A percentile compares a stretch with the other conserved stretches of the same genome.
These are phyloP conservation scores for Ammopiptanthus mongolicus DNA, from an alignment of 306 rosid genomes.

Conservation along the genomic window DNA sequence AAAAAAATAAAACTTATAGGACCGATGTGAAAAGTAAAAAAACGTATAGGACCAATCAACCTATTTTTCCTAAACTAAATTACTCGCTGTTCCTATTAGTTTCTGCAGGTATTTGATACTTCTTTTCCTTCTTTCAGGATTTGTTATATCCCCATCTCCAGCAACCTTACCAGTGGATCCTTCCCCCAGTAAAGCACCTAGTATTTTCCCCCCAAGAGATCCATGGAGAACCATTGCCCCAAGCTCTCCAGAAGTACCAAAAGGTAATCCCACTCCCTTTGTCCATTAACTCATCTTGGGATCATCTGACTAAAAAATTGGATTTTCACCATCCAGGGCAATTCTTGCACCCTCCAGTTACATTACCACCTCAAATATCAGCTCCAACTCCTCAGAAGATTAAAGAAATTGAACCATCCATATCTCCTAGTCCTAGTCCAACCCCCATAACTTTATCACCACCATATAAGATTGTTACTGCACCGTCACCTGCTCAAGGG, in stretches of 20 bases:
- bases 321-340: slow-evolving; percentile 47
- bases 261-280: slow-evolving; percentile 41
- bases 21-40: too few species aligned
- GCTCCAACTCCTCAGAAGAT: slow-evolving; percentile 35
- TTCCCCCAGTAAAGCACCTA: slow-evolving; percentile 40
- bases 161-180: slow-evolving; percentile 29
- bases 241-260: slow-evolving; percentile 36
- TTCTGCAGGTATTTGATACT: not conserved
- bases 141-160: slow-evolving; percentile 52
- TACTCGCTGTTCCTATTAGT: not conserved
- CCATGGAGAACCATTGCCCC: slow-evolving; percentile 40
- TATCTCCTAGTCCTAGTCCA: slow-evolving; percentile 50
- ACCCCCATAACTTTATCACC: slow-evolving; percentile 31
- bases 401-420: slow-evolving; percentile 37
- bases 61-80: not conserved
- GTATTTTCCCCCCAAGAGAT: slow-evolving; percentile 21
- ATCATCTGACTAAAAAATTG: slow-evolving; percentile 12
- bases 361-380: slow-evolving; percentile 38
- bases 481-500: slow-evolving; percentile 36
- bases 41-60: too few species aligned
- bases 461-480: slow-evolving; percentile 28
- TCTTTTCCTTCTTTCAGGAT: slow-evolving; percentile 36
- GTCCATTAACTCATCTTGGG: slow-evolving; percentile 3
- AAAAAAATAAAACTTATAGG: too few species aligned
- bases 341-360: slow-evolving; percentile 35